phyloP scores from a whole-genome alignment of 331 rosid genomes.

The Malus hybrid region DNA sequence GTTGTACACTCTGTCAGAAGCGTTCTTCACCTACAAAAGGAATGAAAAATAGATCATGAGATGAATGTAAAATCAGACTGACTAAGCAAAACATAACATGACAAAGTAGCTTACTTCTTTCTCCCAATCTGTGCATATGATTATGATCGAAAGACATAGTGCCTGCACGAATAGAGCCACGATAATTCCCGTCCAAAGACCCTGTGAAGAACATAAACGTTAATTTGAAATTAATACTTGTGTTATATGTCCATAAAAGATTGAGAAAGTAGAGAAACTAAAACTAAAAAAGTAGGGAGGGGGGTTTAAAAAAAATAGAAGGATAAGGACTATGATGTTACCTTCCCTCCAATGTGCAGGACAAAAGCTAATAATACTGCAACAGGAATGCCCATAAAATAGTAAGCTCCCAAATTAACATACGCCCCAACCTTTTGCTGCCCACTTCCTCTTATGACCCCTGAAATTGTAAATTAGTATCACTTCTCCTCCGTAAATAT shows the following conservation, averaged over 20 bases:
- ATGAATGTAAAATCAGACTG: background rate
- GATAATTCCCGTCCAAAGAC: slow-evolving; percentile 39
- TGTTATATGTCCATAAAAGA: background rate
- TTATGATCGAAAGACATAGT: slow-evolving; percentile 18
- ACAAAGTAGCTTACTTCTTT: slow-evolving; percentile 22
- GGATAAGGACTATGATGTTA: background rate
- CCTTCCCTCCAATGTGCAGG: slow-evolving; percentile 44
- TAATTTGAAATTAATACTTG: background rate
- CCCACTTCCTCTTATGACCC: slow-evolving; percentile 31
- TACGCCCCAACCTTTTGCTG: slow-evolving; percentile 32
- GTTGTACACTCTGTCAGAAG: slow-evolving; percentile 12
- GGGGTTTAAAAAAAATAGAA: background rate
- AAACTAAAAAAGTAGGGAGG: background rate
- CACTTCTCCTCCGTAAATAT: background rate
- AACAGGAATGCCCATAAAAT: slow-evolving; percentile 29
- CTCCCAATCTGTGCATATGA: slow-evolving; percentile 35
- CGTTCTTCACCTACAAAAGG: slow-evolving; percentile 17
- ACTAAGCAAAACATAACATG: background rate
- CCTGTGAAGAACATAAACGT: slow-evolving; percentile 20
- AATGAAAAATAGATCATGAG: background rate
- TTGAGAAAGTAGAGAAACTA: background rate
- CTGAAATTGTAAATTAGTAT: slow-evolving; percentile 3
- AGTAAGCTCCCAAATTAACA: slow-evolving; percentile 42
- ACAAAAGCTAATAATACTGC: slow-evolving; percentile 30
- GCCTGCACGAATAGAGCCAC: slow-evolving; percentile 29